These are phyloP conservation scores for Neurospora sp. DNA, from an alignment of 495 filamentous ascomycete species.

Conservation along the genomic window DNA sequence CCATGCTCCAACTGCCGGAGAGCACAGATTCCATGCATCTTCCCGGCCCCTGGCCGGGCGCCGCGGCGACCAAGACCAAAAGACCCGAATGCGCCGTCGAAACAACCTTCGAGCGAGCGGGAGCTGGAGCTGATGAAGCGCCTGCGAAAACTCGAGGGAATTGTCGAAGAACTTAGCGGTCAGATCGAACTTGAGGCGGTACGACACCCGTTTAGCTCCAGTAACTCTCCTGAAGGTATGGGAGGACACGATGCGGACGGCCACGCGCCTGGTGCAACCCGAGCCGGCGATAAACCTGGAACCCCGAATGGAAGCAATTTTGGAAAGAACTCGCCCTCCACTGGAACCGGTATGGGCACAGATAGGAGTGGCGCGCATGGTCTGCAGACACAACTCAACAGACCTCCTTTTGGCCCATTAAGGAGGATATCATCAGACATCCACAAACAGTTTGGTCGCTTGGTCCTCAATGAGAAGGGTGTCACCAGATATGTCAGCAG, in stretches of 20 bases:
- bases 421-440: slow-evolving; percentile 32
- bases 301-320: slow-evolving; percentile 5
- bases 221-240: slow-evolving; percentile 28
- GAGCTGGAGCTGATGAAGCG: slow-evolving; percentile 70
- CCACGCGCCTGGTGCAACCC: slow-evolving; percentile 1
- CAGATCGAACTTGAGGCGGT: slow-evolving; percentile 41
- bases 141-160: slow-evolving; percentile 67
- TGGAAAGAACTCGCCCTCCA: slow-evolving; percentile 7
- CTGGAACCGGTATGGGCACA: neutral
- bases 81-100: slow-evolving; percentile 43
- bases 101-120: slow-evolving; percentile 43
- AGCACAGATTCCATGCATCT: slow-evolving; percentile 70
- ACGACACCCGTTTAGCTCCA: slow-evolving; percentile 26
- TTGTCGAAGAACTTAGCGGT: slow-evolving; percentile 55
- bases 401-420: slow-evolving; percentile 4
- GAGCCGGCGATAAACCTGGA: slow-evolving; percentile 10
- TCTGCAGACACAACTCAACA: slow-evolving; percentile 1
- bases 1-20: slow-evolving; percentile 80
- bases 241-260: slow-evolving; percentile 7
- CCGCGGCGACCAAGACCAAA: slow-evolving; percentile 57
- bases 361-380: slow-evolving; percentile 5
- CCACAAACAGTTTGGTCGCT: slow-evolving; percentile 63
- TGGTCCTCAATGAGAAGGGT: slow-evolving; percentile 73
- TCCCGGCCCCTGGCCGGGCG: slow-evolving; percentile 73
- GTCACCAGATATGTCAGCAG: slow-evolving; percentile 80